A percentile compares a stretch with the other conserved stretches of the same genome.
phyloP scores from a whole-genome alignment of 2,329 filamentous ascomycete genomes.

The Cladosporium halotolerans region DNA sequence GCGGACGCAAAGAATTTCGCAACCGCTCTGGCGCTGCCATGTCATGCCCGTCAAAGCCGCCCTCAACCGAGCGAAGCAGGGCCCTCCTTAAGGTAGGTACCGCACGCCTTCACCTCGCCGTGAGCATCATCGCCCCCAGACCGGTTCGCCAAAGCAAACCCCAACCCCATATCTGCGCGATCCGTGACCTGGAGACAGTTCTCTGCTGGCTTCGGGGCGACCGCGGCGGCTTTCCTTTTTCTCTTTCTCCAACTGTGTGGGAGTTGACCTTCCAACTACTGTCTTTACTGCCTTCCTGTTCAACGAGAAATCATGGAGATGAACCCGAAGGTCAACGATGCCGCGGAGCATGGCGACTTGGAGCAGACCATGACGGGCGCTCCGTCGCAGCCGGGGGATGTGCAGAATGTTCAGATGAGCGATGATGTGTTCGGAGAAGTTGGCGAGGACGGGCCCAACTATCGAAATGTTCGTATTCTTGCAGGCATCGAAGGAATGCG shows the following conservation, averaged over 20 bases:
- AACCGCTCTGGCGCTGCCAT: neutral
- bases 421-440: constrained; percentile 36
- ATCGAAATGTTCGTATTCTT: constrained; percentile 22
- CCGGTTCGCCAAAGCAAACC: neutral
- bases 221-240: constrained; percentile 3
- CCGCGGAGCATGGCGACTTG: constrained; percentile 33
- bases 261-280: neutral
- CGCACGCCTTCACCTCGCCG: neutral
- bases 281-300: neutral
- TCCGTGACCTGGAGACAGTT: constrained; percentile 11
- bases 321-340: constrained; percentile 23
- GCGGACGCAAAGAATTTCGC: neutral
- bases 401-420: constrained; percentile 2
- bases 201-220: constrained; percentile 5
- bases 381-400: constrained; percentile 4
- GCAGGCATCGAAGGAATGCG: neutral
- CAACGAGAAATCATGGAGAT: constrained; percentile 1
- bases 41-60: constrained; percentile 5
- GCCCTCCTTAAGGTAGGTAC: neutral
- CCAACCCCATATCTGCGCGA: constrained; percentile 9
- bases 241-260: neutral
- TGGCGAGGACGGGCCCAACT: constrained; percentile 27
- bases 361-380: constrained; percentile 30
- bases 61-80: constrained; percentile 7
- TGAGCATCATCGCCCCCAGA: neutral